These are phyloP conservation scores for Trichosporon sp. DNA, from an alignment of 1,284 basidiomycete genomes.

Conservation along the genomic window DNA sequence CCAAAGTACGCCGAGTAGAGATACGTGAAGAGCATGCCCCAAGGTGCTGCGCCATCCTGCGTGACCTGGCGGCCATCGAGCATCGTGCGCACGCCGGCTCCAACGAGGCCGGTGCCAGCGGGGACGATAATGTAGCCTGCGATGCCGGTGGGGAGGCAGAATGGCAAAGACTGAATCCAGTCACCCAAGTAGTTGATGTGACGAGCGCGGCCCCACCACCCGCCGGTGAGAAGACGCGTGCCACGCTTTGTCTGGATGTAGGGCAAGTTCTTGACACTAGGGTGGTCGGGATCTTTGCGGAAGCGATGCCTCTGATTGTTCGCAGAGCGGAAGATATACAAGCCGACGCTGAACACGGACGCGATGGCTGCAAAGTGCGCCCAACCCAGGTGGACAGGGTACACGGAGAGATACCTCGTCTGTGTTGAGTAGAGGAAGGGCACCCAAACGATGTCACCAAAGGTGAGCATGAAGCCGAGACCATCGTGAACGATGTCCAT, in stretches of 20 bases:
- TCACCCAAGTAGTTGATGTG: constrained; percentile 13
- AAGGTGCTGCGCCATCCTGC: background rate
- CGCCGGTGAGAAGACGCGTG: constrained; percentile 7
- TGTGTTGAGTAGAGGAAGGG: constrained; percentile 11
- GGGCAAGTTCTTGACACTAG: constrained; percentile 1
- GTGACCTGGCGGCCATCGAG: constrained; percentile 9
- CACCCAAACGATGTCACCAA: constrained; percentile 10
- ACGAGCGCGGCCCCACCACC: constrained; percentile 7
- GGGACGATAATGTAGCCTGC: constrained; percentile 3
- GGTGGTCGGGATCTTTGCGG: constrained; percentile 5
- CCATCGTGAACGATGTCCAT: constrained; percentile 10
- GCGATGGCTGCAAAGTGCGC: background rate
- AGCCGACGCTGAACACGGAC: constrained; percentile 8
- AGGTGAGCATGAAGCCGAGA: constrained; percentile 10
- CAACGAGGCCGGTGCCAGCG: background rate
- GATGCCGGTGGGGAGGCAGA: constrained; percentile 4
- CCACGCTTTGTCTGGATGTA: constrained; percentile 10
- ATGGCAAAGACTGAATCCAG: constrained; percentile 9
- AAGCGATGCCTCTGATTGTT: constrained; percentile 11
- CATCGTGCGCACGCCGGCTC: background rate
- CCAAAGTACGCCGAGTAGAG: constrained; percentile 11
- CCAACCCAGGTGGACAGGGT: constrained; percentile 11
- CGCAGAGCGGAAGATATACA: constrained; percentile 11
- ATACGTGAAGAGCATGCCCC: constrained; percentile 12
- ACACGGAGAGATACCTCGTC: constrained; percentile 6